Evolutionary conservation across 306 rosid genomes (phyloP), one percentile per base, ranked within the genome.

Genomic region (Inga oerstediana): DNA sequence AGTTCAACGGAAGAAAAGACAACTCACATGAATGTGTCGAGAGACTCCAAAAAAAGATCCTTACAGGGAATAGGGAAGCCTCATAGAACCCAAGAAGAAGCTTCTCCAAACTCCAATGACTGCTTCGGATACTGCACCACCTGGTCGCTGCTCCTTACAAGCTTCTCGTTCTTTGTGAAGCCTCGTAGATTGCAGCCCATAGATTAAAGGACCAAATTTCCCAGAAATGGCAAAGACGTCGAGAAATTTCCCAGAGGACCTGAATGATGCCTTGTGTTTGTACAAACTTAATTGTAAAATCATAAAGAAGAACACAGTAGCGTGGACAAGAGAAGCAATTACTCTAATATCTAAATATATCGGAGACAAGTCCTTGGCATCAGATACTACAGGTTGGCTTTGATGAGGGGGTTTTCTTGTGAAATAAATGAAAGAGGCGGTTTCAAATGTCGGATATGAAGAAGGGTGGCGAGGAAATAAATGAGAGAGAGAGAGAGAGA

Each of bases 391-490:
- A 17, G 51, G 19, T 58, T 27, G 5, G 54, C 10, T 58, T 77
- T 24, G 37, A 73, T 61, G 81, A 74, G 66, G 75, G 51, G 65
- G 62, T 85, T 24, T 75, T 35, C 62, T 56, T 56, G 62, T 54
- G 85, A 66, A 74, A 16, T 4, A 65, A 65, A 72, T 69, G 27
- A 35, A 68, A 37, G 8, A 59, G 11, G 61, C 49, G 39, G 27
- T 75, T 58, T 11, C 72, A 65, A 68, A 86, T 70, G 90, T 81
- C 89, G 27, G 92, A 82, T 77, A 76, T 76, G 64, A 56, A 77
- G 72, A 77, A 85, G 72, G 87, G 74, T 48, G 81, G 67, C 41
- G 79, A 56, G 84, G 88, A 88, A 86, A 87, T 84, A 75, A 71
- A 56, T 74, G 59, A 58, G 0, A 65, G 80, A 27, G 30, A 65